Evolutionary conservation across 2,329 filamentous ascomycete species (phyloP).

Genomic region (Fusarium continuum): DNA sequence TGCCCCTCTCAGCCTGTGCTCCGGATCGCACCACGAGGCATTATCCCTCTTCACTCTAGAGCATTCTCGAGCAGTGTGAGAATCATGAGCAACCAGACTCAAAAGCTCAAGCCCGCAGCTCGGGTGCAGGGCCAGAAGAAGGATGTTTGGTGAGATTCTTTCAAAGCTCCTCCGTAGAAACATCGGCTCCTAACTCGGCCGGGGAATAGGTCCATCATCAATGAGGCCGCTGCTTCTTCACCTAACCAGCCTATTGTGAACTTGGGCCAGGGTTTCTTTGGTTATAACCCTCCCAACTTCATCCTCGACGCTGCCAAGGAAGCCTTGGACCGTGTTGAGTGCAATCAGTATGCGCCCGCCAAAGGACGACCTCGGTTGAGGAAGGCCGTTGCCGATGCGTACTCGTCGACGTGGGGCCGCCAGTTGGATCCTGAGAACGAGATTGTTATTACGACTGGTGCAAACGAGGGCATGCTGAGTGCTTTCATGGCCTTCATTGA

Average conservation of each 20-base stretch:
- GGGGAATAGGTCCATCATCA: constrained; percentile 68
- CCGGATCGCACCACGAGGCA: constrained; percentile 32
- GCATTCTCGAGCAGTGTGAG: constrained; percentile 37
- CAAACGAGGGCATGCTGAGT: constrained; percentile 93
- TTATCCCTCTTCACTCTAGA: constrained; percentile 32
- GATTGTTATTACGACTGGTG: constrained; percentile 91
- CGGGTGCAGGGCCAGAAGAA: constrained; percentile 60
- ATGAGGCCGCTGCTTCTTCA: constrained; percentile 70
- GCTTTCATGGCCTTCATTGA: constrained; percentile 99
- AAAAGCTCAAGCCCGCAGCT: constrained; percentile 61
- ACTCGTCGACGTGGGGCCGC: constrained; percentile 87
- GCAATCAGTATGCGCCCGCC: constrained; percentile 98
- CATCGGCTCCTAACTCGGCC: constrained; percentile 4
- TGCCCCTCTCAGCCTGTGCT: constrained; percentile 29
- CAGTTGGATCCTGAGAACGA: constrained; percentile 88
- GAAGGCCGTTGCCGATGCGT: constrained; percentile 92
- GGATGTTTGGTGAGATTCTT: constrained; percentile 59
- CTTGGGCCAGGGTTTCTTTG: constrained; percentile 77
- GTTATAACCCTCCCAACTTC: constrained; percentile 93
- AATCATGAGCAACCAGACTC: constrained; percentile 53
- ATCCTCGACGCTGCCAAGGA: constrained; percentile 91
- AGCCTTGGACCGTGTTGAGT: constrained; percentile 89
- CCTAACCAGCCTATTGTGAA: constrained; percentile 72
- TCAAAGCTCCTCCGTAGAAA: not conserved
- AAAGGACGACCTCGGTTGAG: constrained; percentile 90